A percentile compares a stretch with the other conserved stretches of the same genome.
Conservation (phyloP, 495 filamentous ascomycete genomes). For the Alectoria sarmentosa region DNA sequence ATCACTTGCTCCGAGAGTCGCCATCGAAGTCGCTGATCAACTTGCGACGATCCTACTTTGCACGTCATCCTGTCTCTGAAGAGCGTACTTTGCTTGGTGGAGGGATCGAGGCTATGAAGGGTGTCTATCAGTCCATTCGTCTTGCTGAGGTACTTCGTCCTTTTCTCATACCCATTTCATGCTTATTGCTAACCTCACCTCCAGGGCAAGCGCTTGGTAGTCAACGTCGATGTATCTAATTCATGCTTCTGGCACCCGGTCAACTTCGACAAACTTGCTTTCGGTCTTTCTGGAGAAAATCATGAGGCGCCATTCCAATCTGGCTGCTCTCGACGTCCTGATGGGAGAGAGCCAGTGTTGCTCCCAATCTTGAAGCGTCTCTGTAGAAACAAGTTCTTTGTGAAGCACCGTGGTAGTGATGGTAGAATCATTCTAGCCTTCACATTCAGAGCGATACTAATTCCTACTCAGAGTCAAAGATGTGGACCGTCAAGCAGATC, state of each 20-base stretch:
- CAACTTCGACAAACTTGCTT: constrained; percentile 12
- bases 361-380: constrained; percentile 23
- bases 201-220: constrained; percentile 49
- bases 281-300: constrained; percentile 6
- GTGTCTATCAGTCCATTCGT: constrained; percentile 74
- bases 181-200: constrained; percentile 16
- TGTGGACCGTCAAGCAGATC: constrained; percentile 59
- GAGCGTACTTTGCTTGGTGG: constrained; percentile 40
- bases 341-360: background rate
- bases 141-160: constrained; percentile 45
- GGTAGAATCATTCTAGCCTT: constrained; percentile 20
- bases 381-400: constrained; percentile 57
- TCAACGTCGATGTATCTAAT: constrained; percentile 82
- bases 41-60: constrained; percentile 76
- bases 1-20: constrained; percentile 75
- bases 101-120: constrained; percentile 73
- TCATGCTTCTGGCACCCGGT: constrained; percentile 57
- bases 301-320: background rate
- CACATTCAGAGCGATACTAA: background rate
- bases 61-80: constrained; percentile 28
- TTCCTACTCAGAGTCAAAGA: constrained; percentile 27
- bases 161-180: background rate
- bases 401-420: constrained; percentile 47
- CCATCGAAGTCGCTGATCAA: constrained; percentile 56
- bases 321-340: background rate